Base-by-base conservation (phyloP, 1,139 yeast species). In the Kurtzmaniella quercitrusa region DNA sequence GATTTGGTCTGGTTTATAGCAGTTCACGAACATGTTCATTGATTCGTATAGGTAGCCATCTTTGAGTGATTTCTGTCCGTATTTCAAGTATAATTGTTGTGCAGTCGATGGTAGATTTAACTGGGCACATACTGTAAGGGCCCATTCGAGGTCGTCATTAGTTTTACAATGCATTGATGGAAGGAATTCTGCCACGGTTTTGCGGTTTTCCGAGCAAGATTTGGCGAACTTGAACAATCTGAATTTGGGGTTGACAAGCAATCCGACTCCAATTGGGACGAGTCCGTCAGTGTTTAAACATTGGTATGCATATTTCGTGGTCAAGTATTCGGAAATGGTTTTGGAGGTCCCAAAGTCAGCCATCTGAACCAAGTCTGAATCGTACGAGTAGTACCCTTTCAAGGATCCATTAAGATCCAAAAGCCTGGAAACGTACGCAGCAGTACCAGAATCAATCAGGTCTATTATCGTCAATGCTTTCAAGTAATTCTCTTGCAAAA, bases 131-230 rank as follows among this genome's bases (percentile, higher is more conserved):
- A 73, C 69, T 1, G 87, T 77, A 42, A 87, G 65, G 25, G 85
- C 79, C 94, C 95, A 86, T 58, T 86, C 94, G 50, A 85, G 70
- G 54, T 87, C 95, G 55, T 85, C 93, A 53, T 82, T 83, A 7
- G 82, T 77, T 41, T 73, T 65, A 54, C 81, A 80, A 36, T 79
- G 69, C 54, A 73, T 83, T 15, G 66, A 65, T 9, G 91, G 90
- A 33, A 88, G 65, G 44, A 77, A 72, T 43, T 80, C 81, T 2
- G 81, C 76, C 34, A 88, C 70, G 1, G 79, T 74, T 39, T 69
- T 68, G 49, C 74, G 66, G 24, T 80, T 55, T 37, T 53, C 44
- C 2, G 39, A 44, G n/a, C 41, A 41, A 0, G 65, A 50, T 27
- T 51, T 50, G 12, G 48, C 41, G 3, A 68, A 61, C 3, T 57